A percentile compares a stretch with the other conserved stretches of the same genome.
Evolutionary conservation across 495 filamentous ascomycete species (phyloP).

Genomic region (Penicillium longicatenatum): DNA sequence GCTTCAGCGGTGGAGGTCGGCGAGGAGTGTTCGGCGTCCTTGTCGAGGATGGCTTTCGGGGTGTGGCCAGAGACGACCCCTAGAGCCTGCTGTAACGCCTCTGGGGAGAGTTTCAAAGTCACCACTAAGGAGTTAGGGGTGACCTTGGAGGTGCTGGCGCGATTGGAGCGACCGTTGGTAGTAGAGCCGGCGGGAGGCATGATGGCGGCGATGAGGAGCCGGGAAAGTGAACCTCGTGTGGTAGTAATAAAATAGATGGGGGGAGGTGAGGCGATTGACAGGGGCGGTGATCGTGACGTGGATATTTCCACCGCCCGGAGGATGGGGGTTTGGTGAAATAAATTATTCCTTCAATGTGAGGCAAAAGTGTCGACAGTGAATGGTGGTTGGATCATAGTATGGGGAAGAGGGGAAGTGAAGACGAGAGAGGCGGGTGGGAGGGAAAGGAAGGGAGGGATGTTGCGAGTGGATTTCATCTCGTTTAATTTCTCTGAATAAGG

Average conservation of each 20-base stretch:
- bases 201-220: slow-evolving; percentile 14
- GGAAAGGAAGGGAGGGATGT: slow-evolving; percentile 32
- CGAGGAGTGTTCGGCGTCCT: slow-evolving; percentile 49
- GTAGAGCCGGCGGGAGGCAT: slow-evolving; percentile 38
- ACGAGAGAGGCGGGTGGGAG: slow-evolving; percentile 18
- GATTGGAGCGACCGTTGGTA: slow-evolving; percentile 42
- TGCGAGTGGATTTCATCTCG: slow-evolving; percentile 31
- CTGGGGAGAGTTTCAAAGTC: slow-evolving; percentile 54
- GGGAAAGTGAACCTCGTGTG: neutral
- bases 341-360: slow-evolving; percentile 11
- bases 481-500: slow-evolving; percentile 19
- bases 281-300: slow-evolving; percentile 28
- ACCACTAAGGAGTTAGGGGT: slow-evolving; percentile 44
- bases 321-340: slow-evolving; percentile 3
- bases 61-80: slow-evolving; percentile 27
- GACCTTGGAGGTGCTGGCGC: slow-evolving; percentile 39
- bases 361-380: slow-evolving; percentile 18
- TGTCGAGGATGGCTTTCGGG: slow-evolving; percentile 34
- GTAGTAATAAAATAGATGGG: slow-evolving; percentile 1
- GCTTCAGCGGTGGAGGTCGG: slow-evolving; percentile 53
- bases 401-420: slow-evolving; percentile 17
- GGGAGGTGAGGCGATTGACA: slow-evolving; percentile 17
- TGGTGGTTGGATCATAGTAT: slow-evolving; percentile 15
- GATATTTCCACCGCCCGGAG: slow-evolving; percentile 19
- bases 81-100: slow-evolving; percentile 49